A percentile compares a stretch with the other conserved stretches of the same genome.
Evolutionary conservation across 1,284 basidiomycete genomes (phyloP).

Genomic region (Waitea zeae): DNA sequence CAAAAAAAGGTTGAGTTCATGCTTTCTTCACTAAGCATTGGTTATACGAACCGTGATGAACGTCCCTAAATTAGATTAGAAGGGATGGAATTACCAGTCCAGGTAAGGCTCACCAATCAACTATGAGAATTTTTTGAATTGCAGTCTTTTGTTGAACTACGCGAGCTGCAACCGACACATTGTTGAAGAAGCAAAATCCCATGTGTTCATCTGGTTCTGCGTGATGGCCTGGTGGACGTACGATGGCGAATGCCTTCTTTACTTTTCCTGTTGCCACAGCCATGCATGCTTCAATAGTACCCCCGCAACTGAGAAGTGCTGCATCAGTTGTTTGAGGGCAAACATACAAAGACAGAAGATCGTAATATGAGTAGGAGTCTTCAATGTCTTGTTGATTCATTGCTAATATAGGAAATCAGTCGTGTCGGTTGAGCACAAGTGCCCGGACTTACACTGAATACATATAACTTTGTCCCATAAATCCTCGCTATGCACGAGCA

Average conservation of each 20-base stretch:
- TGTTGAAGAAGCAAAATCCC: conserved; percentile 99
- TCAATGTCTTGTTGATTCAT: conserved; percentile 57
- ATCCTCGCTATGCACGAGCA: conserved; percentile 79
- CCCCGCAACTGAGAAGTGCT: conserved; percentile 83
- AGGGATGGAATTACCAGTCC: neutral
- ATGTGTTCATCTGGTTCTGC: conserved; percentile 96
- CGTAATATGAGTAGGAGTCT: conserved; percentile 67
- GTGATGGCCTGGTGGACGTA: conserved; percentile 95
- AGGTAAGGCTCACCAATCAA: conserved; percentile 72
- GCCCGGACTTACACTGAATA: conserved; percentile 43
- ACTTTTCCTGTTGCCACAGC: conserved; percentile 75
- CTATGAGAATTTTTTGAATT: conserved; percentile 72
- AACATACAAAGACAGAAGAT: conserved; percentile 84
- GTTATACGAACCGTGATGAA: conserved; percentile 69
- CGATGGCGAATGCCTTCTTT: conserved; percentile 86
- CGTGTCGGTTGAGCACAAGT: conserved; percentile 6
- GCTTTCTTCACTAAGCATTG: no score
- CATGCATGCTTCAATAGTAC: conserved; percentile 82
- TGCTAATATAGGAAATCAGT: conserved; percentile 22
- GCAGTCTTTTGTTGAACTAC: conserved; percentile 57
- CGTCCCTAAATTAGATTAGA: conserved; percentile 50
- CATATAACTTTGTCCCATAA: conserved; percentile 84
- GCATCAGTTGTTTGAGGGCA: conserved; percentile 73
- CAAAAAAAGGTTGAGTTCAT: no score
- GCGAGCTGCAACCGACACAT: conserved; percentile 83